These are phyloP conservation scores for Chlorophyllum brunneum DNA, from an alignment of 768 basidiomycete species.

Conservation along the genomic window DNA sequence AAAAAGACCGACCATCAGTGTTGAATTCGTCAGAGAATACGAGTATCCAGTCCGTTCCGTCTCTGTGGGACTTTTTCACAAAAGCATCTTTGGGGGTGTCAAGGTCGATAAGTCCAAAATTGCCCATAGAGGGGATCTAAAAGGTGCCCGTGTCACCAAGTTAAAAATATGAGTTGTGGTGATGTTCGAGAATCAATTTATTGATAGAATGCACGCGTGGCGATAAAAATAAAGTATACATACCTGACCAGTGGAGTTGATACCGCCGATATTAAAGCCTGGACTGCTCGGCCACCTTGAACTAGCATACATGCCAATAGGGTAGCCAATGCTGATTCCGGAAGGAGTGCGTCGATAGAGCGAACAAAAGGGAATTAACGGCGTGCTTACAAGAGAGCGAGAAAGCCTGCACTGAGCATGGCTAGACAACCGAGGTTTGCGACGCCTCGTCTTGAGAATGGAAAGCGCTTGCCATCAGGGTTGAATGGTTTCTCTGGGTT, in stretches of 20 bases:
- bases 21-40: constrained; percentile 87
- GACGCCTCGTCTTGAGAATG: constrained; percentile 58
- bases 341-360: not conserved
- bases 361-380: not conserved
- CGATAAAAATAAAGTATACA: constrained; percentile 15
- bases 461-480: constrained; percentile 31
- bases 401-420: constrained; percentile 42
- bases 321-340: constrained; percentile 43
- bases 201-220: constrained; percentile 21
- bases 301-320: constrained; percentile 31
- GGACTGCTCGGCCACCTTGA: constrained; percentile 15
- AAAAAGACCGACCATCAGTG: constrained; percentile 69
- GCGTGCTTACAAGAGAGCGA: constrained; percentile 56
- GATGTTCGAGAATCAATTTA: not conserved
- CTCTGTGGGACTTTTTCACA: constrained; percentile 49
- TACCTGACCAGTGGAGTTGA: constrained; percentile 66
- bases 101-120: constrained; percentile 53
- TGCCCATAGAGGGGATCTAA: constrained; percentile 63
- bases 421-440: constrained; percentile 70
- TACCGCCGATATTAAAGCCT: constrained; percentile 46
- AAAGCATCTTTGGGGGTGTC: constrained; percentile 57
- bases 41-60: constrained; percentile 52
- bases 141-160: not conserved
- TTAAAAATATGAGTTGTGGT: not conserved
- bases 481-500: constrained; percentile 46